phyloP scores from a whole-genome alignment of 2,329 filamentous ascomycete genomes.

The Drechslerella coelobrocha region DNA sequence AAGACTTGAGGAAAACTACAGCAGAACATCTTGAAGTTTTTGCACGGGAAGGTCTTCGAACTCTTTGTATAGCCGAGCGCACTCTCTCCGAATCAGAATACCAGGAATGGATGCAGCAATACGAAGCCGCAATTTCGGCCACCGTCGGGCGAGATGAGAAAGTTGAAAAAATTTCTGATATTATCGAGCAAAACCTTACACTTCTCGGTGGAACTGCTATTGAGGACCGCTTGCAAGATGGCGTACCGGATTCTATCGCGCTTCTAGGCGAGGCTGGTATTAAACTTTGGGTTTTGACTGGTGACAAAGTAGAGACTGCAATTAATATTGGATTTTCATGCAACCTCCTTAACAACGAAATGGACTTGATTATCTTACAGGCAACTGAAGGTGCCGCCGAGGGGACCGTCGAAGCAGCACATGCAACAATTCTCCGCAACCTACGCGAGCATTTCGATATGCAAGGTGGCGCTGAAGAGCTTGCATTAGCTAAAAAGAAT shows the following conservation, averaged over 20 bases:
- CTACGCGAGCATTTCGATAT: slow-evolving; percentile 82
- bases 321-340: slow-evolving; percentile 99
- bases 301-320: slow-evolving; percentile 97
- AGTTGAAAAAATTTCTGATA: slow-evolving; percentile 84
- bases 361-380: slow-evolving; percentile 93
- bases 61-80: slow-evolving; percentile 87
- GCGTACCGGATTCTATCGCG: slow-evolving; percentile 93
- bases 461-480: slow-evolving; percentile 83
- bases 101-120: slow-evolving; percentile 79
- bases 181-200: slow-evolving; percentile 86
- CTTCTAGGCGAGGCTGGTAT: slow-evolving; percentile 91
- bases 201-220: slow-evolving; percentile 94
- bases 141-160: slow-evolving; percentile 90
- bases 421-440: slow-evolving; percentile 67
- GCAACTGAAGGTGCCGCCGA: too few species aligned
- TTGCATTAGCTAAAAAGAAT: slow-evolving; percentile 77
- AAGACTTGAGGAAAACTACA: slow-evolving; percentile 79
- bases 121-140: slow-evolving; percentile 84
- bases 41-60: slow-evolving; percentile 90
- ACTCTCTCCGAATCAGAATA: slow-evolving; percentile 84
- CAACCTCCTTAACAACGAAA: slow-evolving; percentile 94
- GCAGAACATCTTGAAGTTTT: slow-evolving; percentile 97
- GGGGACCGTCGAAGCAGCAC: slow-evolving; percentile 60
- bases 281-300: slow-evolving; percentile 97
- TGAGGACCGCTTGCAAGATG: slow-evolving; percentile 94